Evolutionary conservation across 768 basidiomycete species (phyloP), one percentile per base, ranked within the genome.

Genomic region (Clavulina sp.): DNA sequence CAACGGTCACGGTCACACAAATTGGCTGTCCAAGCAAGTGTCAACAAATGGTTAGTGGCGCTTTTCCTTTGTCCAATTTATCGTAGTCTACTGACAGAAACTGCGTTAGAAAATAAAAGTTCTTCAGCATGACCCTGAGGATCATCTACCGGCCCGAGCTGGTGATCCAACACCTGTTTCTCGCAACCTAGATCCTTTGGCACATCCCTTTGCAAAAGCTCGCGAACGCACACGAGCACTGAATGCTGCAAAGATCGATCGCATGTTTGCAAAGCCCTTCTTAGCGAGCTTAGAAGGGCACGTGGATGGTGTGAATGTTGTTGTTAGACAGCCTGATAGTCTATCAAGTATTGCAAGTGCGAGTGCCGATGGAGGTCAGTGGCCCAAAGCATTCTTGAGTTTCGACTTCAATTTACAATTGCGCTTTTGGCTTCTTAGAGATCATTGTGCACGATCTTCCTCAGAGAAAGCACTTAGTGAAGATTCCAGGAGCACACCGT

Each of bases 221-320:
- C 70, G 95, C 49, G 95, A 99, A 68, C 85, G 93, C 32, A 91
- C 78, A 19, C 79, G 95, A 53, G 95, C 95, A 2, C 63, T 96
- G 43, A 93, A 91, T 56, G 95, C 95, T 2, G 84, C 83, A 13
- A 99, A 99, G 69, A 85, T 99, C 74, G 93, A 96, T 49, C 72
- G 86, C 53, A 87, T 99, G 68, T 96, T 97, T 62, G 81, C 95
- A n/a, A 96, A 95, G 60, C 95, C 95, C 0, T 97, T 97, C 60
- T 71, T 99, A 16, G 86, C 77, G 33, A 74, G 78, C 49, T 63
- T 99, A 47, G 92, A 95, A 54, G 95, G 95, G 1, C 95, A 97
- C 64, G 72, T 84, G 34, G 92, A 96, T 62, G 88, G 89, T 18
- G 81, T 96, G n/a, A 92, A 95, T 66, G 77, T 79, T 19, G 67